phyloP scores from a whole-genome alignment of 805 yeast species.

The Barnettozyma siamensis region DNA sequence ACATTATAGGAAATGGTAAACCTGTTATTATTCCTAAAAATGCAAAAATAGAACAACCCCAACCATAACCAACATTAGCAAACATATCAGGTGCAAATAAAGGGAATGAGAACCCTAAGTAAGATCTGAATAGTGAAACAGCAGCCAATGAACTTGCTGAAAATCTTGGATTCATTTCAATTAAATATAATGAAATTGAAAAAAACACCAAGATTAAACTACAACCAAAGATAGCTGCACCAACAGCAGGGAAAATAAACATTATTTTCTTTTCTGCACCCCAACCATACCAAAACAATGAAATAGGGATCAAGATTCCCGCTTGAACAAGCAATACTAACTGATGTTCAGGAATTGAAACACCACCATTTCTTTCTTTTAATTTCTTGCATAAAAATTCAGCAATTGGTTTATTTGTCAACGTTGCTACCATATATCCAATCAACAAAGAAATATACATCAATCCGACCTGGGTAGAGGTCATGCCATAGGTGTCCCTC shows the following conservation, averaged over 20 bases:
- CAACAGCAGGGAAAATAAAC: constrained; percentile 62
- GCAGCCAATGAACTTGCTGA: constrained; percentile 67
- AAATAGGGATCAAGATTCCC: constrained; percentile 50
- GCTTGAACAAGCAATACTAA: constrained; percentile 44
- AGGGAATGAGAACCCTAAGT: constrained; percentile 65
- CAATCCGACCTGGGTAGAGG: constrained; percentile 45
- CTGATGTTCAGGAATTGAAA: constrained; percentile 54
- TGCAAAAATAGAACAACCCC: constrained; percentile 64
- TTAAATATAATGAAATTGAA: constrained; percentile 55
- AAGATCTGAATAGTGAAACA: constrained; percentile 58
- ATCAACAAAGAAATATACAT: constrained; percentile 53
- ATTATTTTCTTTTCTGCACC: constrained; percentile 47
- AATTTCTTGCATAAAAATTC: constrained; percentile 28
- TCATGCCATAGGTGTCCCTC: constrained; percentile 39
- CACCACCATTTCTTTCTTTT: constrained; percentile 39
- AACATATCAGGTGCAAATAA: constrained; percentile 57
- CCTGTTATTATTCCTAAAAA: constrained; percentile 51
- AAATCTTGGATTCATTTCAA: constrained; percentile 61
- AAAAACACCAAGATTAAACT: constrained; percentile 58
- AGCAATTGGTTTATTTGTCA: constrained; percentile 40
- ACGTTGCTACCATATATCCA: constrained; percentile 46
- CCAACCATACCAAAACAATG: constrained; percentile 70
- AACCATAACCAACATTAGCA: constrained; percentile 51
- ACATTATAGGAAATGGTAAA: constrained; percentile 57
- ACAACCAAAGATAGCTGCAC: constrained; percentile 52